phyloP scores from a whole-genome alignment of 2,329 filamentous ascomycete species.

The Pseudocercospora cruenta region DNA sequence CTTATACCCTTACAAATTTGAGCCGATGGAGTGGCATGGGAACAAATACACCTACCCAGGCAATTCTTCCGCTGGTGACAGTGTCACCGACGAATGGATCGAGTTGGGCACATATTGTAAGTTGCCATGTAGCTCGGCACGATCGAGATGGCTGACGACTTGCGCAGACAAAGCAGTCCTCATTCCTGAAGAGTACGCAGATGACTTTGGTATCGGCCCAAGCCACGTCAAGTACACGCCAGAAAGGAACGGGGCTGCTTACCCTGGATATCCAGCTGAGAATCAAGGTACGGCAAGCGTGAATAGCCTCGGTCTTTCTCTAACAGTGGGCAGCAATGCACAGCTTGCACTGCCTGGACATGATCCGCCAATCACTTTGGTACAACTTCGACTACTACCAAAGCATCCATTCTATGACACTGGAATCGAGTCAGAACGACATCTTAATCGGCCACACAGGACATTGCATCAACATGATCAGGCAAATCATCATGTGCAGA shows the following conservation, averaged over 20 bases:
- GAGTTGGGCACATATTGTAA: neutral
- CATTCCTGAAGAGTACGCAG: neutral
- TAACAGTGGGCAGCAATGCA: neutral
- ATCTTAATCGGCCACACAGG: neutral
- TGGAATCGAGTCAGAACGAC: neutral
- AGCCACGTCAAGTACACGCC: neutral
- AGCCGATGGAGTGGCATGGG: neutral
- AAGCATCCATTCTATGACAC: neutral
- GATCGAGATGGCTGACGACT: neutral
- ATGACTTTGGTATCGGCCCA: neutral
- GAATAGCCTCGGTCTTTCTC: neutral
- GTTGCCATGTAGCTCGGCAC: neutral
- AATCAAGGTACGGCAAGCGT: neutral
- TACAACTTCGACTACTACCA: slow-evolving; percentile 1
- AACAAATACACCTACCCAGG: neutral
- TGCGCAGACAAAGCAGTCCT: neutral
- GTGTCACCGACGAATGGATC: neutral
- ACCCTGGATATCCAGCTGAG: neutral
- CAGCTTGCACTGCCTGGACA: neutral
- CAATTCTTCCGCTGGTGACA: neutral
- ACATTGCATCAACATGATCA: slow-evolving; percentile 5
- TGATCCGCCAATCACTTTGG: neutral
- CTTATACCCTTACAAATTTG: neutral
- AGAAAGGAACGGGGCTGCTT: neutral
- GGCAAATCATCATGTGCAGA: slow-evolving; percentile 10